A percentile compares a stretch with the other conserved stretches of the same genome.
Evolutionary conservation across 1,284 basidiomycete genomes (phyloP).

Genomic region (Ustilago crameri): DNA sequence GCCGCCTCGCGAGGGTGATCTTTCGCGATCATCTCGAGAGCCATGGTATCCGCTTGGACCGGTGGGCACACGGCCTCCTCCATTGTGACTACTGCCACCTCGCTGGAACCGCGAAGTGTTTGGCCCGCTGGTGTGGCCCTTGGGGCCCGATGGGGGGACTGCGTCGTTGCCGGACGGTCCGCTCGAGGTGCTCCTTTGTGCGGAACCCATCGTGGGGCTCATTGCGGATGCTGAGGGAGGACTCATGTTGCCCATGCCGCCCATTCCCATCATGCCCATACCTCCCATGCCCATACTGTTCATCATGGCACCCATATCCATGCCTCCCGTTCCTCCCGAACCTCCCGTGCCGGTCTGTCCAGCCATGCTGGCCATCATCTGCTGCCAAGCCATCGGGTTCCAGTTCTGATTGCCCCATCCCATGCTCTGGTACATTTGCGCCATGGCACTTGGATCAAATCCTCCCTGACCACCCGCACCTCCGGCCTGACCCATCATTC

Average conservation of each 20-base stretch:
- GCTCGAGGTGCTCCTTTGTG: slow-evolving; percentile 10
- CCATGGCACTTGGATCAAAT: slow-evolving; percentile 72
- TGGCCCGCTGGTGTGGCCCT: neutral
- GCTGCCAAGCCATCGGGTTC: slow-evolving; percentile 67
- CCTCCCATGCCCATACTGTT: slow-evolving; percentile 68
- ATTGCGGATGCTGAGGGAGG: slow-evolving; percentile 23
- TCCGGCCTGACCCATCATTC: slow-evolving; percentile 2
- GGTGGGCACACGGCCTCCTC: slow-evolving; percentile 1
- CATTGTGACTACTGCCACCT: slow-evolving; percentile 14
- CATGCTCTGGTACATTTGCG: slow-evolving; percentile 73
- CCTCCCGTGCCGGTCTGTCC: slow-evolving; percentile 17
- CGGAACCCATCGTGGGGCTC: slow-evolving; percentile 50
- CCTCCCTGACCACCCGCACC: slow-evolving; percentile 22
- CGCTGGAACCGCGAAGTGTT: slow-evolving; percentile 13
- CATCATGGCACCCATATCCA: slow-evolving; percentile 71
- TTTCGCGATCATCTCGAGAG: slow-evolving; percentile 13
- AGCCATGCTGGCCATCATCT: slow-evolving; percentile 59
- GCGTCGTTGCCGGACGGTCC: slow-evolving; percentile 13
- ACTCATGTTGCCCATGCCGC: slow-evolving; percentile 46
- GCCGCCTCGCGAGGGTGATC: slow-evolving; percentile 17
- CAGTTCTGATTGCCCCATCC: slow-evolving; percentile 67
- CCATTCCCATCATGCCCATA: slow-evolving; percentile 71
- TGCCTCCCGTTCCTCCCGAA: slow-evolving; percentile 58
- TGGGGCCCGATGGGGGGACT: neutral
- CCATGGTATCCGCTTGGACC: slow-evolving; percentile 7